Evolutionary conservation across 139 green algal genomes (phyloP).

Genomic region (Edaphochlamys debaryana): DNA sequence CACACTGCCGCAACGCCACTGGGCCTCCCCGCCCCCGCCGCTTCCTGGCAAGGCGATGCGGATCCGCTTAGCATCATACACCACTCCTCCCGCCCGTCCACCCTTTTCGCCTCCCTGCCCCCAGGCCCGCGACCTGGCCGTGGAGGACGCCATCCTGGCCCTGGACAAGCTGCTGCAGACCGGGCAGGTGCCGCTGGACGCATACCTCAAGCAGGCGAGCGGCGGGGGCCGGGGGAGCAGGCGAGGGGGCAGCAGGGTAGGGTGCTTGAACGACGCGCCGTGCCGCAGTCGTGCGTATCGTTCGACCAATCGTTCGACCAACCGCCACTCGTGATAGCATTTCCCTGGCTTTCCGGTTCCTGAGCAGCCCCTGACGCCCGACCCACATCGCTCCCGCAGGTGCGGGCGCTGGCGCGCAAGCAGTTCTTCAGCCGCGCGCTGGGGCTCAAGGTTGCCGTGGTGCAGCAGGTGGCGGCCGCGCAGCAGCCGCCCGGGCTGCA

Average conservation of each 20-base stretch:
- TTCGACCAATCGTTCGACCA: too few relatives aligned
- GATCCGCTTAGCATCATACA: too few relatives aligned
- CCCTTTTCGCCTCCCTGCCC: neutral
- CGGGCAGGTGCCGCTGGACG: constrained; percentile 66
- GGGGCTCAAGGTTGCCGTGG: constrained; percentile 71
- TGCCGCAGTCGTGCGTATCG: too few relatives aligned
- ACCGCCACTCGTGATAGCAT: too few relatives aligned
- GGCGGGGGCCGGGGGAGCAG: neutral
- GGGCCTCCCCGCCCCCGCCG: too few relatives aligned
- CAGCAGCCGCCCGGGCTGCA: neutral
- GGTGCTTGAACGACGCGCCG: too few relatives aligned
- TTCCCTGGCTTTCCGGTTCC: too few relatives aligned
- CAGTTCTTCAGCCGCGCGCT: constrained; percentile 83
- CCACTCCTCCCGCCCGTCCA: neutral
- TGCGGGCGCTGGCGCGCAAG: constrained; percentile 69
- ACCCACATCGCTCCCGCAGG: constrained; percentile 47
- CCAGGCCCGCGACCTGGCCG: constrained; percentile 83
- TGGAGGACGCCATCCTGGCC: constrained; percentile 87
- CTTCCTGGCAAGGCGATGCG: too few relatives aligned
- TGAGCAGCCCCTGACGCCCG: neutral
- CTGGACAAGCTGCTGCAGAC: constrained; percentile 79
- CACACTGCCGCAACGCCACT: too few relatives aligned
- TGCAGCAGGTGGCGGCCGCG: constrained; percentile 44
- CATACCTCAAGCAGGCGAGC: constrained; percentile 83
- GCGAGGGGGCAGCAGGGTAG: too few relatives aligned